phyloP scores from a whole-genome alignment of 352 stramenopile species.

The Blastocystis sp. region DNA sequence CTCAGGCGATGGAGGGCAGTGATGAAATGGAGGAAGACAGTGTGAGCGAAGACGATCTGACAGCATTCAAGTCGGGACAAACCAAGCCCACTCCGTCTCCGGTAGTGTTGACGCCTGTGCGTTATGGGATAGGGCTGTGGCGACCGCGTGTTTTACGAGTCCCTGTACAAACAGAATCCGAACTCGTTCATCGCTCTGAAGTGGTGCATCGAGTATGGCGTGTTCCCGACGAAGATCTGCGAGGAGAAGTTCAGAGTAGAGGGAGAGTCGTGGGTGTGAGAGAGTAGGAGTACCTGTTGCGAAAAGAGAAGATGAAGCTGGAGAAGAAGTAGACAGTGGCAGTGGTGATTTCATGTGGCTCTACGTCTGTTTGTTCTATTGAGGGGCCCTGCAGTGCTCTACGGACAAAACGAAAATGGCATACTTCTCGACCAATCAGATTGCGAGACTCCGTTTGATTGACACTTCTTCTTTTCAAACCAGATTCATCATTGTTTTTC shows the following conservation, averaged over 20 bases:
- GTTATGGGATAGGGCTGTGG: constrained; percentile 76
- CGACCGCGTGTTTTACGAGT: constrained; percentile 85
- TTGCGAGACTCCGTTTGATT: neutral
- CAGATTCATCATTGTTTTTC: constrained; percentile 34
- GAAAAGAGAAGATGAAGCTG: constrained; percentile 50
- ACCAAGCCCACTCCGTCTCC: constrained; percentile 60
- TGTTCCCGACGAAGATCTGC: constrained; percentile 73
- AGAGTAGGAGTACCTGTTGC: constrained; percentile 22
- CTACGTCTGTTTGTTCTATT: constrained; percentile 7
- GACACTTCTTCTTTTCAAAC: neutral
- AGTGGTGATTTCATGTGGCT: neutral
- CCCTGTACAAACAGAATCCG: constrained; percentile 80
- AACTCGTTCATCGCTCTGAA: constrained; percentile 82
- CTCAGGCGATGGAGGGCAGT: neutral
- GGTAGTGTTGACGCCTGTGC: neutral
- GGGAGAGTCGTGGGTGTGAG: neutral
- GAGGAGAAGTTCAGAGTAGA: constrained; percentile 52
- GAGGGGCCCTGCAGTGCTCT: neutral
- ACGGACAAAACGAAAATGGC: no score
- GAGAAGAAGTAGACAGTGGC: constrained; percentile 24
- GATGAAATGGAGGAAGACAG: constrained; percentile 7
- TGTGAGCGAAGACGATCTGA: constrained; percentile 33
- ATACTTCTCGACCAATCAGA: constrained; percentile 10
- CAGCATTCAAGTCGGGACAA: constrained; percentile 55
- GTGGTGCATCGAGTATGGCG: constrained; percentile 84